Percentiles rank a stretch among this genome's conserved stretches.
Conservation (phyloP, 768 basidiomycete species). For the Hygrophoropsis aurantiaca region DNA sequence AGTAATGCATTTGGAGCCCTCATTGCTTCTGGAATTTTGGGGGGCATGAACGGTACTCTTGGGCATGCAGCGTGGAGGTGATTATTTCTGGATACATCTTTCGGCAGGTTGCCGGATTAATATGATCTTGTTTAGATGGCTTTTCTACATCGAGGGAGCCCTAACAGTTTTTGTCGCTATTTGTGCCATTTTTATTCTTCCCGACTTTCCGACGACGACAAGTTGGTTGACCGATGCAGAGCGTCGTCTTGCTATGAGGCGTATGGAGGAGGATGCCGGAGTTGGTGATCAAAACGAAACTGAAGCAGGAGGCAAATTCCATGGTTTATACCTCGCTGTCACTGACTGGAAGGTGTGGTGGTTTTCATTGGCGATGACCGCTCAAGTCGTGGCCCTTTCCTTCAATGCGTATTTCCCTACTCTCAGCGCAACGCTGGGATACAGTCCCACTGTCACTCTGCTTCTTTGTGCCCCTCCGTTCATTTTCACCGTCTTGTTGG, state of each 20-base stretch:
- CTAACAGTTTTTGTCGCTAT: slow-evolving; percentile 46
- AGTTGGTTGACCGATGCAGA: slow-evolving; percentile 37
- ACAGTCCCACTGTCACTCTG: slow-evolving; percentile 58
- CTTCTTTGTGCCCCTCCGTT: slow-evolving; percentile 80
- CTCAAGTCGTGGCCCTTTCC: slow-evolving; percentile 48
- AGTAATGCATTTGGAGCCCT: slow-evolving; percentile 57
- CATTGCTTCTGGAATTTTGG: slow-evolving; percentile 47
- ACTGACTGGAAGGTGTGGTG: slow-evolving; percentile 83
- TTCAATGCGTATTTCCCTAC: slow-evolving; percentile 88
- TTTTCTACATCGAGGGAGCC: slow-evolving; percentile 49
- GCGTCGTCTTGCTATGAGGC: slow-evolving; percentile 48
- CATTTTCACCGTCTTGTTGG: slow-evolving; percentile 54
- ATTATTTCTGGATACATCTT: slow-evolving; percentile 17
- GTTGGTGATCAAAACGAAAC: slow-evolving; percentile 53
- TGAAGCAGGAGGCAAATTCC: slow-evolving; percentile 34
- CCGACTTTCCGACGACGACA: slow-evolving; percentile 45
- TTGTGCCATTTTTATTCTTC: slow-evolving; percentile 44
- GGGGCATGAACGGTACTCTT: slow-evolving; percentile 45
- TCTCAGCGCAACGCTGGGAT: slow-evolving; percentile 70
- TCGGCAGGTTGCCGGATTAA: slow-evolving; percentile 5
- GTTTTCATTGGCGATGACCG: slow-evolving; percentile 53
- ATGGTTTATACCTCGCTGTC: slow-evolving; percentile 60
- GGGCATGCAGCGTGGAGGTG: slow-evolving; percentile 55
- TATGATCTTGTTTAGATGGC: slow-evolving; percentile 35
- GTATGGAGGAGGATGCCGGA: slow-evolving; percentile 67